These are phyloP conservation scores for Backusella tuberculispora DNA, from an alignment of 192 early-diverging fungal species.

Conservation along the genomic window DNA sequence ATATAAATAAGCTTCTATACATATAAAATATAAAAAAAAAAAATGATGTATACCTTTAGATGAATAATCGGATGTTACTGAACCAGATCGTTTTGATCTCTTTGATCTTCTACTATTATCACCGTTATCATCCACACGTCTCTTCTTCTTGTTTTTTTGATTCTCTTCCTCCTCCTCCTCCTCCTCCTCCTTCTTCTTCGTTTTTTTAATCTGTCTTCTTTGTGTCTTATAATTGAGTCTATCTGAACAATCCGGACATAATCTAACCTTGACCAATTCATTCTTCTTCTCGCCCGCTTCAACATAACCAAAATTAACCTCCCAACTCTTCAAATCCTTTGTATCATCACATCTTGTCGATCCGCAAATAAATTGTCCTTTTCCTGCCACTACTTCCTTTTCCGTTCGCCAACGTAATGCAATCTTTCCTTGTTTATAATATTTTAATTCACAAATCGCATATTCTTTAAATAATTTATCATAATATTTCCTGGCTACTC, in stretches of 20 bases:
- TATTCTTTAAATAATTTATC: conserved; percentile 88
- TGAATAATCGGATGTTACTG: background rate
- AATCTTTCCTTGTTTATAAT: conserved; percentile 73
- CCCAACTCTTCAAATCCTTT: conserved; percentile 72
- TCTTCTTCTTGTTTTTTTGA: conserved; percentile 9
- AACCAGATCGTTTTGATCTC: background rate
- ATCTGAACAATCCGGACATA: conserved; percentile 71
- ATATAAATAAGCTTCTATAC: background rate
- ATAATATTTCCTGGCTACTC: conserved; percentile 86
- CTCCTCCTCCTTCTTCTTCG: conserved; percentile 25
- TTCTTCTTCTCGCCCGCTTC: conserved; percentile 76
- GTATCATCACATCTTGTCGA: conserved; percentile 55
- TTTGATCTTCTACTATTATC: conserved; percentile 6
- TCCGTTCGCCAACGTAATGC: conserved; percentile 76
- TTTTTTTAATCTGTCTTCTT: conserved; percentile 45
- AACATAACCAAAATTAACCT: conserved; percentile 84
- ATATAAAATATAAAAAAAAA: background rate
- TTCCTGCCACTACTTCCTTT: conserved; percentile 66
- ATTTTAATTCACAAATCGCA: conserved; percentile 69
- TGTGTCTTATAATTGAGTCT: conserved; percentile 75
- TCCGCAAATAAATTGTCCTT: conserved; percentile 79
- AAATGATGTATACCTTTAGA: too few species aligned
- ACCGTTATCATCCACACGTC: background rate
- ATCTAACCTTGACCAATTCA: conserved; percentile 80
- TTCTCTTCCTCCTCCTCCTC: background rate